Evolutionary conservation across 2,329 filamentous ascomycete species (phyloP), one percentile per base, ranked within the genome.

Genomic region (Colletotrichum sp.): DNA sequence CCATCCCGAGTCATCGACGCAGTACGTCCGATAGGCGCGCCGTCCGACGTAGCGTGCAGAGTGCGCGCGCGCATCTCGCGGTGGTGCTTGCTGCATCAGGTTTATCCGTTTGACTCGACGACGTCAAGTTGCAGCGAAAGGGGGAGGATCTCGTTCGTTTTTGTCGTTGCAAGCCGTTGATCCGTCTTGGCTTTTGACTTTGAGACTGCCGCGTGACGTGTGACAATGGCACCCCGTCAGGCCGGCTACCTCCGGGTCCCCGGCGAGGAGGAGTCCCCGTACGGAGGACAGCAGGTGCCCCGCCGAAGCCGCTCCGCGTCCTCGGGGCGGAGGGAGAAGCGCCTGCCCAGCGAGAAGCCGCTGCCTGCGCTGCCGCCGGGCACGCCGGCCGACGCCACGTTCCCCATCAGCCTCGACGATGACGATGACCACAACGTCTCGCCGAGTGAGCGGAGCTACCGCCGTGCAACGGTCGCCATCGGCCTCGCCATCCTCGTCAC

Each of bases 401-500:
- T 77, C 36, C 59, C 63, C 39, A 57, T 71, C n/a, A 67, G 63
- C 32, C 64, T 75, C 19, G 29, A 62, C 34, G 67, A 69, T 16
- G 67, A 69, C 39, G n/a, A 57, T 52, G 68, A 22, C 32, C 34
- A 61, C 52, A 32, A 29, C 64, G 61, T 27, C 63, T 57, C 63
- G 22, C 64, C 70, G 27, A 55, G 49, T 19, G 55, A 69, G 67
- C 52, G 55, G 25, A 49, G 72, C 25, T 67, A 72, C 13, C 69
- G 70, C 30, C 36, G 65, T 32, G 72, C 77, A 52, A 62, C 65
- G 25, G 44, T 71, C 29, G 64, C 66, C 57, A 64, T 76, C 39
- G 32, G 64, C 15, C 32, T 77, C 27, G 36, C 81, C 80, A 55
- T 83, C 80, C 80, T 59, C 76, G 32, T 84, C 29, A 75, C 82